Conservation (phyloP, 1,284 basidiomycete genomes). For the Peniophora sp. region DNA sequence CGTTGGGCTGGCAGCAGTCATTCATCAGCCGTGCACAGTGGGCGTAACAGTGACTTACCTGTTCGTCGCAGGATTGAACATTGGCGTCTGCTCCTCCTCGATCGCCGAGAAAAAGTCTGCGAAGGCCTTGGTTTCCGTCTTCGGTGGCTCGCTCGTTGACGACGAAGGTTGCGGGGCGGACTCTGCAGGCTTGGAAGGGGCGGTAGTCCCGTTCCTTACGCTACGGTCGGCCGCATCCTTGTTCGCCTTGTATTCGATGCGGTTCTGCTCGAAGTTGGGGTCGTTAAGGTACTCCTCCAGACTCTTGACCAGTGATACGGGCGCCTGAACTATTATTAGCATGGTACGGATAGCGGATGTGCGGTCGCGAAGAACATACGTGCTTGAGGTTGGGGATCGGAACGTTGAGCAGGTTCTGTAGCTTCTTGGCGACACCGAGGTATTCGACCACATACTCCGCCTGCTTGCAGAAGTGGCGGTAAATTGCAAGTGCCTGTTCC, state of each 20-base stretch:
- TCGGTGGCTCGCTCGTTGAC: constrained; percentile 15
- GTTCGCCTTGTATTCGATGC: constrained; percentile 85
- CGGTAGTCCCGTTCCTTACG: constrained; percentile 22
- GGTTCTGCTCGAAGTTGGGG: constrained; percentile 92
- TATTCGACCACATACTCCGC: constrained; percentile 94
- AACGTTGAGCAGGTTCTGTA: constrained; percentile 89
- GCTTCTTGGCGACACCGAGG: constrained; percentile 85
- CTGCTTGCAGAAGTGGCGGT: constrained; percentile 92
- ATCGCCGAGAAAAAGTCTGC: constrained; percentile 92
- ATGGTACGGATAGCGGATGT: not conserved
- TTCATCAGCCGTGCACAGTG: constrained; percentile 10
- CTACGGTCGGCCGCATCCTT: constrained; percentile 68
- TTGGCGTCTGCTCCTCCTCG: constrained; percentile 73
- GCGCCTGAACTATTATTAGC: constrained; percentile 50
- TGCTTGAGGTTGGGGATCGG: constrained; percentile 93
- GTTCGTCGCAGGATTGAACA: constrained; percentile 58
- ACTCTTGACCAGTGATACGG: constrained; percentile 86
- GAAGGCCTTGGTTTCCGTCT: constrained; percentile 30
- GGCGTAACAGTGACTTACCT: constrained; percentile 30
- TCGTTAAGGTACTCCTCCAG: constrained; percentile 95
- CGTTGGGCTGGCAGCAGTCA: constrained; percentile 33
- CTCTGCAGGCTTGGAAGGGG: constrained; percentile 13
- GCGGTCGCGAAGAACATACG: constrained; percentile 37
- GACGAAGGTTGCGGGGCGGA: constrained; percentile 12
- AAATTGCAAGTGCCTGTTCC: constrained; percentile 77